Base-by-base conservation (phyloP, 495 filamentous ascomycete species). In the Cryomyces minteri region DNA sequence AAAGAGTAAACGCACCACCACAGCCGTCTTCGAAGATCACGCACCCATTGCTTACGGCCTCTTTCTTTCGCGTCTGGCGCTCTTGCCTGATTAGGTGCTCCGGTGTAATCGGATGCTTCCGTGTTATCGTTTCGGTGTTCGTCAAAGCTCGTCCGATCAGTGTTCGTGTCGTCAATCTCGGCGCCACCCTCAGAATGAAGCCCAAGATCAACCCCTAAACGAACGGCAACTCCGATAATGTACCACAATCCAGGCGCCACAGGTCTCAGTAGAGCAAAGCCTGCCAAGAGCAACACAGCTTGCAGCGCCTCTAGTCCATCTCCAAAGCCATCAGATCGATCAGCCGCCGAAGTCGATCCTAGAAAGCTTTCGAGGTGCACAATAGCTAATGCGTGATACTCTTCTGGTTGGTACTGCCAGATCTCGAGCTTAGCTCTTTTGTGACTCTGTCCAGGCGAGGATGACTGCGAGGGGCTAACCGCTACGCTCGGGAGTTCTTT, bases 1-100 rank as follows among this genome's bases (percentile, higher is more conserved):
- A 94, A 81, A 31, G 83, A 87, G 58, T 96, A 96, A 1, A 84
- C 83, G 63, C 85, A 93, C 88, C 88, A 96, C 86, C 88, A 96
- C 14, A 96, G 66, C 30, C 88, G 74, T 48, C 88, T 72, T 41
- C 88, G 76, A 34, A 93, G 67, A 58, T 96, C 88, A 25, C 88
- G 79, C 18, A 84, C 69, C 73, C 84, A 96, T 65, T 94, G 78
- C 40, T 84, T 69, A 11, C 82, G 73, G 11, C 88, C 88, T 43
- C 73, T 71, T 62, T 88, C 74, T 40, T 68, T 69, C 12, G 62
- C 61, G 51, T 75, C 71, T 25, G 18, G 18, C 18, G 18, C 18
- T 25, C 18, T 25, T 25, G 18, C 18, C 18, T 25, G 18, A 25
- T 25, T 25, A 25, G 2, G 18, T 8, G 58, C 50, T 41, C 47